phyloP scores from a whole-genome alignment of 306 rosid genomes.

The Lathyrus tuberosus region DNA sequence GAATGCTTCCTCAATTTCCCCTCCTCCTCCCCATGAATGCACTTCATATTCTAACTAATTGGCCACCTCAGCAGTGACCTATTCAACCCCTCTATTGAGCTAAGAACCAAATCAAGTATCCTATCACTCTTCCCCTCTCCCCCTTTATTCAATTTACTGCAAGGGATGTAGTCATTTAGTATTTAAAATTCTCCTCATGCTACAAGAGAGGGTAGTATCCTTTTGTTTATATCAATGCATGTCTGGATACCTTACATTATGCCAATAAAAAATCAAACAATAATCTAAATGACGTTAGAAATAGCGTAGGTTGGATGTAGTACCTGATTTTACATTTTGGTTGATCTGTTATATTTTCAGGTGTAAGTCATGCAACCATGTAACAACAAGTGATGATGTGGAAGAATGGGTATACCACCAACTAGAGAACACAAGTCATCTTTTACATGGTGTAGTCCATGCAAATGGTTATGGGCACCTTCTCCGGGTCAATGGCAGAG shows the following conservation, averaged over 20 bases:
- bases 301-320: slow-evolving; percentile 3
- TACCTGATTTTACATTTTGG: slow-evolving; percentile 28
- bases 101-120: no score
- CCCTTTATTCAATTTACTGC: slow-evolving; percentile 24
- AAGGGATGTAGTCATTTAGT: background rate
- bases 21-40: no score
- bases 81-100: no score
- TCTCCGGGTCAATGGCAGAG: slow-evolving; percentile 94
- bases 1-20: no score
- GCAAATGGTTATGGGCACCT: slow-evolving; percentile 97
- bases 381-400: slow-evolving; percentile 78
- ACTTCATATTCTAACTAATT: no score
- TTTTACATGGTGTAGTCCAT: slow-evolving; percentile 91
- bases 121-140: no score
- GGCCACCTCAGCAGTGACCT: no score
- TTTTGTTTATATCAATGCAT: slow-evolving; percentile 24
- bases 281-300: slow-evolving; percentile 17
- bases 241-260: background rate
- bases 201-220: slow-evolving; percentile 19
- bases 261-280: background rate
- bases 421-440: slow-evolving; percentile 87
- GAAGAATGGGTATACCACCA: slow-evolving; percentile 94
- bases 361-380: slow-evolving; percentile 95
- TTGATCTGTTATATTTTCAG: slow-evolving; percentile 49
- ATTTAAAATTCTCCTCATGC: slow-evolving; percentile 10